Evolutionary conservation across 108 stramenopile genomes (phyloP).

Genomic region (Fistulifera solaris): DNA sequence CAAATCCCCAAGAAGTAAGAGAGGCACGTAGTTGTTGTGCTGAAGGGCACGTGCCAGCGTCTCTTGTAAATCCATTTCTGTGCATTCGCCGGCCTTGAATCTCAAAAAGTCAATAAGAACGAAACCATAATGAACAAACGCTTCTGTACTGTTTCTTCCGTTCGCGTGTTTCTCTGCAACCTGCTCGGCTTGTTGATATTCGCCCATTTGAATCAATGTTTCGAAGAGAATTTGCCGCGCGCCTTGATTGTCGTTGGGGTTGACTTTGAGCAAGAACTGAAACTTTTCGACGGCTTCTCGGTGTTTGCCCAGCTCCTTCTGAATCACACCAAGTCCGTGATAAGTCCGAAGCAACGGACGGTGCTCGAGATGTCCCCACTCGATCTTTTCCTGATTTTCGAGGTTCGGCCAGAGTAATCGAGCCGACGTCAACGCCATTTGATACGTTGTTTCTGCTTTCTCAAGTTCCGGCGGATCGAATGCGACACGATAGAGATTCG

Average conservation of each 20-base stretch:
- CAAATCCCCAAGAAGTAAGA: neutral
- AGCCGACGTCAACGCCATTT: neutral
- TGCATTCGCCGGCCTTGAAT: neutral
- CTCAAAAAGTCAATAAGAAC: neutral
- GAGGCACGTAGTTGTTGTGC: neutral
- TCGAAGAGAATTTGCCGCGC: neutral
- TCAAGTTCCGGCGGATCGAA: too few relatives aligned
- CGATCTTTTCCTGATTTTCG: constrained; percentile 1
- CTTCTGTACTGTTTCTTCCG: neutral
- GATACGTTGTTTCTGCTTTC: neutral
- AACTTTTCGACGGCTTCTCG: constrained; percentile 1
- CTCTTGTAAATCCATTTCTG: neutral
- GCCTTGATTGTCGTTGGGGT: constrained; percentile 1
- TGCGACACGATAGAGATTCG: too few relatives aligned
- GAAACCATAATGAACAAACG: neutral
- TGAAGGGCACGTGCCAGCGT: neutral
- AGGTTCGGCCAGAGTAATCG: constrained; percentile 2
- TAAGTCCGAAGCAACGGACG: constrained; percentile 1
- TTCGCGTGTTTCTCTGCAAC: neutral
- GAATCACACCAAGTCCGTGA: neutral
- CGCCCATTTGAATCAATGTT: neutral
- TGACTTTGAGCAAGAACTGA: constrained; percentile 2
- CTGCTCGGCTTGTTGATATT: neutral
- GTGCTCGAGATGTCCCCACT: constrained; percentile 8
- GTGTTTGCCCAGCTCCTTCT: neutral